A percentile compares a stretch with the other conserved stretches of the same genome.
phyloP scores from a whole-genome alignment of 139 green algal genomes.

The Tetradesmus obliquus region DNA sequence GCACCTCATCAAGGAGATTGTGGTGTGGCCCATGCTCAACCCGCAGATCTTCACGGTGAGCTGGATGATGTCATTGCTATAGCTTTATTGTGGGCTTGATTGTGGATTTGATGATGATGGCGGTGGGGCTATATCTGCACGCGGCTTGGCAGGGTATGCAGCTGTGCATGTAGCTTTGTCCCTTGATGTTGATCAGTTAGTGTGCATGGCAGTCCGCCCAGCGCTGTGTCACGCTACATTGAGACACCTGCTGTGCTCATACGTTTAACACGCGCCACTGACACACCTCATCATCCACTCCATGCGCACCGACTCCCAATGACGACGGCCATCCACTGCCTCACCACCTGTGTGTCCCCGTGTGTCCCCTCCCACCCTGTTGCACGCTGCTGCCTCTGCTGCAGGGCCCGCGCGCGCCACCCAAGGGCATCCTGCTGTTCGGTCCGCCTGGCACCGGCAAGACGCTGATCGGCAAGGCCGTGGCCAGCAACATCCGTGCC shows the following conservation, averaged over 20 bases:
- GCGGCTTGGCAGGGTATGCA: neutral
- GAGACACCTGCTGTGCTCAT: too few relatives aligned
- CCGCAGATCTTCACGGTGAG: slow-evolving; percentile 89
- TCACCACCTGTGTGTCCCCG: too few relatives aligned
- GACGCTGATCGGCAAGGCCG: slow-evolving; percentile 96
- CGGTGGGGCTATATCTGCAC: neutral
- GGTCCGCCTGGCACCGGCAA: slow-evolving; percentile 90
- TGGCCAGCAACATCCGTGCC: slow-evolving; percentile 94
- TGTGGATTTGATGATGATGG: neutral
- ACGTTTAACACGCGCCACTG: too few relatives aligned
- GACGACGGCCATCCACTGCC: too few relatives aligned
- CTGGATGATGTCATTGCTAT: neutral
- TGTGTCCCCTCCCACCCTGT: too few relatives aligned
- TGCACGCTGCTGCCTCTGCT: neutral
- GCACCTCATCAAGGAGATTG: slow-evolving; percentile 91
- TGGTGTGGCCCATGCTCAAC: slow-evolving; percentile 98
- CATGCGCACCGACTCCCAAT: too few relatives aligned
- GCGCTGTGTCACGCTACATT: too few relatives aligned
- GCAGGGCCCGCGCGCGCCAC: slow-evolving; percentile 85
- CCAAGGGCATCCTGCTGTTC: slow-evolving; percentile 94
- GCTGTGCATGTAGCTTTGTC: too few relatives aligned
- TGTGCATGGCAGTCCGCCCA: too few relatives aligned
- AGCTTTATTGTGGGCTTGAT: neutral
- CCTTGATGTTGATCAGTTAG: too few relatives aligned
- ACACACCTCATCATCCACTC: too few relatives aligned